phyloP scores from a whole-genome alignment of 352 stramenopile species.

The Globisporangium heterothallicum region DNA sequence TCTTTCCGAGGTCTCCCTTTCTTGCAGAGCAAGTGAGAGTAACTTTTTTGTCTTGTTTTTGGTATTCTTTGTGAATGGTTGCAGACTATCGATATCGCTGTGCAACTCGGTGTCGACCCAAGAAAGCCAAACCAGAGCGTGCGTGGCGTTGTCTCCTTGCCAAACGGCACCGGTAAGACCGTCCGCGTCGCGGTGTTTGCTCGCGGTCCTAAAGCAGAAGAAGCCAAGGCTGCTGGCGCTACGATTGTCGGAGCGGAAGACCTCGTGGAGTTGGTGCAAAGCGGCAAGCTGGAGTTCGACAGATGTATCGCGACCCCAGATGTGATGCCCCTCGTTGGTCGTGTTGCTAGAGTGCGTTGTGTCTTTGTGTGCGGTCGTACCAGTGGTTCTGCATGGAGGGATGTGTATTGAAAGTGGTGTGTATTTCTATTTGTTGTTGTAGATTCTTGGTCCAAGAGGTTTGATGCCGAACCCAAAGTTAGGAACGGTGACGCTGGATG shows the following conservation, averaged over 20 bases:
- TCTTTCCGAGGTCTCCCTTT: too few relatives aligned
- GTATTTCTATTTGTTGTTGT: constrained; percentile 1
- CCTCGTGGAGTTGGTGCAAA: constrained; percentile 86
- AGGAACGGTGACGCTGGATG: constrained; percentile 92
- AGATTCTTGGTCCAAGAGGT: constrained; percentile 92
- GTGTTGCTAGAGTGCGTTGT: constrained; percentile 76
- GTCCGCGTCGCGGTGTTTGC: constrained; percentile 90
- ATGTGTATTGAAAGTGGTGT: too few relatives aligned
- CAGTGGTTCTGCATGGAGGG: too few relatives aligned
- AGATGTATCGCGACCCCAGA: constrained; percentile 90
- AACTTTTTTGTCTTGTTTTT: too few relatives aligned
- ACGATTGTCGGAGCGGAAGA: constrained; percentile 89
- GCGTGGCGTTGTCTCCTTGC: constrained; percentile 78
- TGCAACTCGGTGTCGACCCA: constrained; percentile 82
- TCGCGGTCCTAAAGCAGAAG: constrained; percentile 82
- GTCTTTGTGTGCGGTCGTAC: neutral
- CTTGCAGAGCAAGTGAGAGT: too few relatives aligned
- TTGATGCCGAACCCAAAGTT: constrained; percentile 98
- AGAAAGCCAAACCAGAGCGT: constrained; percentile 88
- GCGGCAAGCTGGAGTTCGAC: constrained; percentile 88
- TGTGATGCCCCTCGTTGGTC: constrained; percentile 91
- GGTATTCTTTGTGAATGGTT: too few relatives aligned
- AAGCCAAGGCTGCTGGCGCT: constrained; percentile 85
- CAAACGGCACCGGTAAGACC: constrained; percentile 83
- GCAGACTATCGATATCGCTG: constrained; percentile 80